Conservation (phyloP, 805 yeast species). For the Barnettozyma populi region DNA sequence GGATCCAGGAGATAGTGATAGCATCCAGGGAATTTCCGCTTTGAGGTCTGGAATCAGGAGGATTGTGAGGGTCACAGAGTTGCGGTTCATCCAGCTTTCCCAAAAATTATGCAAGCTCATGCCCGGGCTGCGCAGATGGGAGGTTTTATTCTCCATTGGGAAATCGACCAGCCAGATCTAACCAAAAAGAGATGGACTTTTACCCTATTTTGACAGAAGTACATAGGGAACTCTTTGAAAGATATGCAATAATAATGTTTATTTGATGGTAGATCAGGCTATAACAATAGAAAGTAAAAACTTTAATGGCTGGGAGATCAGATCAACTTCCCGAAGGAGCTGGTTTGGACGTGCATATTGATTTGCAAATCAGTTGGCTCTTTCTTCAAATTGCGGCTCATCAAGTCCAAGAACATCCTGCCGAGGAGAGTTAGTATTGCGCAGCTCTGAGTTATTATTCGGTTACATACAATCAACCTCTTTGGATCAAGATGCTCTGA, state of each 20-base stretch:
- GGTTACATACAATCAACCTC: conserved; percentile 8
- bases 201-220: background rate
- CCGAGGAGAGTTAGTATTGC: background rate
- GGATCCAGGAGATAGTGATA: too few relatives aligned
- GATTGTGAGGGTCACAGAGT: background rate
- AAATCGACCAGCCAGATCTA: background rate
- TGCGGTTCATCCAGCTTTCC: background rate
- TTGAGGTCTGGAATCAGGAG: too few relatives aligned
- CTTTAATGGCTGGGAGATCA: background rate
- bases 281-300: background rate
- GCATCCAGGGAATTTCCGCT: too few relatives aligned
- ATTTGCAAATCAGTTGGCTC: background rate
- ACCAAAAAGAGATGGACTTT: background rate
- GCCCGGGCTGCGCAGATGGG: background rate
- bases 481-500: conserved; percentile 20
- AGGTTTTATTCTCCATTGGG: background rate
- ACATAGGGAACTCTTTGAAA: background rate
- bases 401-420: conserved; percentile 20
- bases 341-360: background rate
- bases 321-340: background rate
- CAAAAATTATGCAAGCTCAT: background rate
- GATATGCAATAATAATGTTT: background rate
- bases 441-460: background rate
- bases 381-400: background rate
- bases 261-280: background rate